Base-by-base conservation (phyloP, 2,329 filamentous ascomycete species). In the Sporothrix pseudoabietina region DNA sequence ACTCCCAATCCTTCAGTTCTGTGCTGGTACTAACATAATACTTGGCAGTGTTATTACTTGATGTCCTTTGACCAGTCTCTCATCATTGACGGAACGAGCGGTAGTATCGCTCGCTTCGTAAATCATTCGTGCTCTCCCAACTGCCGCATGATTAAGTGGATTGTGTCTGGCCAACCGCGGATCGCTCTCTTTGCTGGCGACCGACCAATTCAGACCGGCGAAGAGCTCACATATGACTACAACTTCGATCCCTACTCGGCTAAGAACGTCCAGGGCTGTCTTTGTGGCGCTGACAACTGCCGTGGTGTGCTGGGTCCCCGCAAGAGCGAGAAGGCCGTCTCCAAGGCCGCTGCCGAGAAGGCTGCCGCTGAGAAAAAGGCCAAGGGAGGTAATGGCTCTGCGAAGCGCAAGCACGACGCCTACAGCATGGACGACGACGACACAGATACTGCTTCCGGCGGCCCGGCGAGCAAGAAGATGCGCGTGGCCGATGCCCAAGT, bases 51-150 rank as follows among this genome's bases (percentile, higher is more conserved):
- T 82, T 98, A 97, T 82, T 99, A 99, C 81, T 86, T 99, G 69
- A 99, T 99, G 96, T 94, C 94, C 72, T 98, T 98, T 80, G 94
- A 98, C 80, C 94, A 98, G 81, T 96, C 97, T 82, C 96, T 98
- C 90, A 97, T 98, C 78, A 97, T 99, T 76, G 96, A 99, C 83
- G 96, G 95, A 47, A 98, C 94, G 39, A 94, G 93, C 72, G 96
- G 96, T 78, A 97, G 93, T 77, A 97, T 98, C 82, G 95, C 96
- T 78, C 92, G 96, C 72, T 99, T 99, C 81, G 94, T 99, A 80
- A 99, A 99, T 80, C 96, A 99, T 81, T 97, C 94, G 22, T 99
- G 96, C 83, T 91, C 93, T 73, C 96, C 96, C 2, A 99, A 99
- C 80, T 98, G 95, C 82, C 90, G 92, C 75, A 98, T 99, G 94